Percentiles rank a stretch among this genome's conserved stretches.
Evolutionary conservation across 352 stramenopile species (phyloP).

Genomic region (Pythium grandisporangium): DNA sequence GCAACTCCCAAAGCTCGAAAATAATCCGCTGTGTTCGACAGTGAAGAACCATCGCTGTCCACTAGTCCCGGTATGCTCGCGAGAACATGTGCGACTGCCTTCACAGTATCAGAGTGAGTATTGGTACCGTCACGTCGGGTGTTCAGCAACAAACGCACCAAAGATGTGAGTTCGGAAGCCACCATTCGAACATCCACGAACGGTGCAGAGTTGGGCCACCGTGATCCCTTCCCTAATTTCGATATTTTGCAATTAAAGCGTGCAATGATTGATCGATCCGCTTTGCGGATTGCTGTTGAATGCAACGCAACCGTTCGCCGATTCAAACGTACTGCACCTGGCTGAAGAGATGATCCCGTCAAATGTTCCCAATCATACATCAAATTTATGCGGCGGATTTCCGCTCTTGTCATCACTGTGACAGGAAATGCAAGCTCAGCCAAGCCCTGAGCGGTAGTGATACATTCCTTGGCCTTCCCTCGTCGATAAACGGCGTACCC

Average conservation of each 20-base stretch:
- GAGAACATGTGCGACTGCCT: constrained; percentile 2
- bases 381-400: background rate
- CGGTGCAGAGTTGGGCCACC: too few relatives aligned
- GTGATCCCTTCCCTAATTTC: too few relatives aligned
- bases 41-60: background rate
- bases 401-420: background rate
- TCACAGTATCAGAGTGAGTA: background rate
- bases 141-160: constrained; percentile 5
- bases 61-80: constrained; percentile 14
- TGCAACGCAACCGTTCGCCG: background rate
- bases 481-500: constrained; percentile 42
- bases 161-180: constrained; percentile 6
- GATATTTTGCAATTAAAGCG: too few relatives aligned
- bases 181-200: background rate
- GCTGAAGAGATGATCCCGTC: background rate
- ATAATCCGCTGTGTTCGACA: constrained; percentile 7
- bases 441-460: background rate
- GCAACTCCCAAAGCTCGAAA: constrained; percentile 25
- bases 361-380: background rate
- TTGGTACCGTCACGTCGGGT: background rate
- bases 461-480: constrained; percentile 24
- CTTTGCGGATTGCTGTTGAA: background rate
- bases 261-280: background rate
- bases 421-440: background rate
- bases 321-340: background rate